These are phyloP conservation scores for Quercus lobata DNA, from an alignment of 331 rosid species.

Conservation along the genomic window DNA sequence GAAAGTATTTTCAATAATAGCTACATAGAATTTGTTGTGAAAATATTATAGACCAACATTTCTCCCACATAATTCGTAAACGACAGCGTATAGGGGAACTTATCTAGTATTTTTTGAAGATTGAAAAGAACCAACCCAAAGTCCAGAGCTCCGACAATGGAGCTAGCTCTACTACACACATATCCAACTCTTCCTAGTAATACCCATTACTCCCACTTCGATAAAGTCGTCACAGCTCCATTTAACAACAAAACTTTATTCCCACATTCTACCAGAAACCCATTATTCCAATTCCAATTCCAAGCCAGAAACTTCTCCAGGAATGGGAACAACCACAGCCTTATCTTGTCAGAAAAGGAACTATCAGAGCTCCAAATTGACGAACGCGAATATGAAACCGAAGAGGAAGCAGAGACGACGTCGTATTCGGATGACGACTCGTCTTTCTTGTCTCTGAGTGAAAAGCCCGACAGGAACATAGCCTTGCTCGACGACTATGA, in stretches of 20 bases:
- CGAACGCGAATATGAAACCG: slow-evolving; percentile 17
- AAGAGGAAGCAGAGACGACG: slow-evolving; percentile 16
- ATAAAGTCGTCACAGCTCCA: not conserved
- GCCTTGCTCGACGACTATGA: slow-evolving; percentile 77
- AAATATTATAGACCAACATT: accelerated
- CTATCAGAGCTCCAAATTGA: slow-evolving; percentile 12
- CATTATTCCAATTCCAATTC: slow-evolving; percentile 17
- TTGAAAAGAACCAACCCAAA: not conserved
- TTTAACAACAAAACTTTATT: not conserved
- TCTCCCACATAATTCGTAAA: not conserved
- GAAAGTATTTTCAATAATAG: too few species aligned
- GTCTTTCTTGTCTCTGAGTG: slow-evolving; percentile 72
- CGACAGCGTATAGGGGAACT: not conserved
- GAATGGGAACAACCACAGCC: slow-evolving; percentile 11
- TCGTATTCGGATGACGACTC: slow-evolving; percentile 59
- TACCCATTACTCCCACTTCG: slow-evolving; percentile 22
- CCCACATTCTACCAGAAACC: slow-evolving; percentile 8
- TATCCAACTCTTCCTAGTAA: slow-evolving; percentile 28
- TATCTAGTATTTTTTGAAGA: not conserved
- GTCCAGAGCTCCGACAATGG: slow-evolving; percentile 49
- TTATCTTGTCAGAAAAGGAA: slow-evolving; percentile 10
- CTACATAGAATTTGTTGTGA: accelerated
- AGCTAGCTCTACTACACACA: slow-evolving; percentile 35
- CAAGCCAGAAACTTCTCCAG: slow-evolving; percentile 14
- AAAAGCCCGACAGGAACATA: slow-evolving; percentile 75